A percentile compares a stretch with the other conserved stretches of the same genome.
Evolutionary conservation across 371 early-diverging fungal genomes (phyloP).

Genomic region (Mucor irregularis): DNA sequence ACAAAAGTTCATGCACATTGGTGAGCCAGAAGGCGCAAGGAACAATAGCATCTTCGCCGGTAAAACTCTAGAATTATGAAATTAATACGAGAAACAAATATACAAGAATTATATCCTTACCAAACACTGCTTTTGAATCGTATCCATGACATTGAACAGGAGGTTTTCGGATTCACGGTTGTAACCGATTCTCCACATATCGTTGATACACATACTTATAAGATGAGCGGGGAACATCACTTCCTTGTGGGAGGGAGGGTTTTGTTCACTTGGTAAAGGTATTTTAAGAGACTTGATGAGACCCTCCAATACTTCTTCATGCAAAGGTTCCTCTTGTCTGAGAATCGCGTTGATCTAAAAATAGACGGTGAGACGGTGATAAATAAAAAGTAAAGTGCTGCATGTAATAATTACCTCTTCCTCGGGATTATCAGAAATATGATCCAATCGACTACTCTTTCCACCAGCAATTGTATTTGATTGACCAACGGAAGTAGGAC

Average conservation of each 20-base stretch:
- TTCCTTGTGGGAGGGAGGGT: slow-evolving; percentile 80
- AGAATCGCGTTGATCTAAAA: slow-evolving; percentile 53
- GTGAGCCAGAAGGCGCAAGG: slow-evolving; percentile 89
- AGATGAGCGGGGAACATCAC: slow-evolving; percentile 93
- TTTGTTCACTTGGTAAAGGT: slow-evolving; percentile 83
- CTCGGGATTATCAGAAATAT: slow-evolving; percentile 33
- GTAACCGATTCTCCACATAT: slow-evolving; percentile 84
- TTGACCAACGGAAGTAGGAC: slow-evolving; percentile 48
- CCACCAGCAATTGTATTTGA: slow-evolving; percentile 31
- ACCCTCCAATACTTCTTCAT: slow-evolving; percentile 86
- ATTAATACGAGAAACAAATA: not conserved
- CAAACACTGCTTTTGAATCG: slow-evolving; percentile 77
- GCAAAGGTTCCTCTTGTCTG: slow-evolving; percentile 74
- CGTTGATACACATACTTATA: slow-evolving; percentile 79
- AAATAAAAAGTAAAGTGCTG: not conserved
- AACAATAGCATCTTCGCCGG: slow-evolving; percentile 59
- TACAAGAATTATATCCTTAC: slow-evolving; percentile 25
- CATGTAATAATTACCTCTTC: slow-evolving; percentile 26
- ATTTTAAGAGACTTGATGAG: slow-evolving; percentile 86
- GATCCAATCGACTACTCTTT: slow-evolving; percentile 15
- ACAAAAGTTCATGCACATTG: slow-evolving; percentile 90
- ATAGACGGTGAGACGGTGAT: not conserved
- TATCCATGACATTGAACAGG: slow-evolving; percentile 82
- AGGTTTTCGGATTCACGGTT: slow-evolving; percentile 79
- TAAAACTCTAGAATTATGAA: slow-evolving; percentile 19